phyloP scores from a whole-genome alignment of 805 yeast genomes.

The Candida khao-thaluensis region DNA sequence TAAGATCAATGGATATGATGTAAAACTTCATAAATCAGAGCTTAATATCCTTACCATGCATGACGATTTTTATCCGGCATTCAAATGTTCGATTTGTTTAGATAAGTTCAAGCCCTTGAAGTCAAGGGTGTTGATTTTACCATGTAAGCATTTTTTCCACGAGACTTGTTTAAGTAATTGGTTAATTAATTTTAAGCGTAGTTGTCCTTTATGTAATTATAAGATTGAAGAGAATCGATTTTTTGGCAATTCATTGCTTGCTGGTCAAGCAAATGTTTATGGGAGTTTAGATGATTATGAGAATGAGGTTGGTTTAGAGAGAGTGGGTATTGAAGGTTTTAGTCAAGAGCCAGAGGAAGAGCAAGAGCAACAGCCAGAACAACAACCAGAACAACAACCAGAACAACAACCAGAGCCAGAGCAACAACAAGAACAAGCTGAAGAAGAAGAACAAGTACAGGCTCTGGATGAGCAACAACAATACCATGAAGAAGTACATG shows the following conservation, averaged over 20 bases:
- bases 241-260: slow-evolving; percentile 15
- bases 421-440: too few relatives aligned
- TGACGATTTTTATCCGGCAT: slow-evolving; percentile 40
- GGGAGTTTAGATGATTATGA: slow-evolving; percentile 23
- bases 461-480: too few relatives aligned
- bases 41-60: slow-evolving; percentile 27
- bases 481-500: too few relatives aligned
- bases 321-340: neutral
- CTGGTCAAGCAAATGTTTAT: slow-evolving; percentile 18
- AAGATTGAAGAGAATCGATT: slow-evolving; percentile 14
- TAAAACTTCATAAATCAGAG: slow-evolving; percentile 20
- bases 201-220: slow-evolving; percentile 59
- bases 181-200: slow-evolving; percentile 52
- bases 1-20: slow-evolving; percentile 41
- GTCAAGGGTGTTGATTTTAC: slow-evolving; percentile 50
- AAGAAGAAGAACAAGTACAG: too few relatives aligned
- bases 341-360: neutral
- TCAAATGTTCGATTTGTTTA: slow-evolving; percentile 60
- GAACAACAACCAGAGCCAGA: too few relatives aligned
- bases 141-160: slow-evolving; percentile 63
- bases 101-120: slow-evolving; percentile 49
- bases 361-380: too few relatives aligned
- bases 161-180: slow-evolving; percentile 57
- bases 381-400: too few relatives aligned
- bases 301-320: slow-evolving; percentile 6